Percentiles rank a stretch among this genome's conserved stretches.
Conservation (phyloP, 2,329 filamentous ascomycete genomes). For the Colletotrichum theobromicola region DNA sequence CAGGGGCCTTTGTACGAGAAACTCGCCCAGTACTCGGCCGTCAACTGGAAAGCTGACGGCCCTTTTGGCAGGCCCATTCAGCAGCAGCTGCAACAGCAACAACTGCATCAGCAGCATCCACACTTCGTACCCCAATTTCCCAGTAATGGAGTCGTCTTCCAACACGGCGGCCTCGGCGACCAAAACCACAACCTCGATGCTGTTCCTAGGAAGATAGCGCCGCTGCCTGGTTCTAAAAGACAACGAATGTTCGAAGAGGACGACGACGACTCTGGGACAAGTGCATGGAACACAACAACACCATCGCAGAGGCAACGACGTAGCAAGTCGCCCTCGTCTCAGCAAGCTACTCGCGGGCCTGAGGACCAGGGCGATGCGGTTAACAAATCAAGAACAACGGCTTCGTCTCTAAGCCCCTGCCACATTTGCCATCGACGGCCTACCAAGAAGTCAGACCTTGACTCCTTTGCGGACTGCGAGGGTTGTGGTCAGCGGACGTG, state of each 20-base stretch:
- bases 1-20: slow-evolving; percentile 21
- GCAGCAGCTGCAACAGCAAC: slow-evolving; percentile 15
- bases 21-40: slow-evolving; percentile 20
- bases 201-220: slow-evolving; percentile 5
- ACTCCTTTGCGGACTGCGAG: slow-evolving; percentile 69
- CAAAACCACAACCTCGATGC: background rate
- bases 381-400: slow-evolving; percentile 16
- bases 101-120: slow-evolving; percentile 1
- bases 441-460: slow-evolving; percentile 68
- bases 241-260: slow-evolving; percentile 16
- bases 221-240: slow-evolving; percentile 9
- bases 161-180: background rate
- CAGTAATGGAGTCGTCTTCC: background rate
- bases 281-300: background rate
- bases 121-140: background rate
- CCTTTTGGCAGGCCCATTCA: slow-evolving; percentile 20
- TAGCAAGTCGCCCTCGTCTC: slow-evolving; percentile 4
- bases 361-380: slow-evolving; percentile 1
- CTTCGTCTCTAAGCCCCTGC: slow-evolving; percentile 55
- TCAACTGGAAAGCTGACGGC: slow-evolving; percentile 19
- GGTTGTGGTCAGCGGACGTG: slow-evolving; percentile 68
- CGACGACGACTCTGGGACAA: background rate
- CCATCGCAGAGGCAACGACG: background rate
- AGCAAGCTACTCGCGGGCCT: background rate
- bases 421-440: slow-evolving; percentile 72